Conservation (phyloP, 2,329 filamentous ascomycete species). For the Diaporthe citriasiana region DNA sequence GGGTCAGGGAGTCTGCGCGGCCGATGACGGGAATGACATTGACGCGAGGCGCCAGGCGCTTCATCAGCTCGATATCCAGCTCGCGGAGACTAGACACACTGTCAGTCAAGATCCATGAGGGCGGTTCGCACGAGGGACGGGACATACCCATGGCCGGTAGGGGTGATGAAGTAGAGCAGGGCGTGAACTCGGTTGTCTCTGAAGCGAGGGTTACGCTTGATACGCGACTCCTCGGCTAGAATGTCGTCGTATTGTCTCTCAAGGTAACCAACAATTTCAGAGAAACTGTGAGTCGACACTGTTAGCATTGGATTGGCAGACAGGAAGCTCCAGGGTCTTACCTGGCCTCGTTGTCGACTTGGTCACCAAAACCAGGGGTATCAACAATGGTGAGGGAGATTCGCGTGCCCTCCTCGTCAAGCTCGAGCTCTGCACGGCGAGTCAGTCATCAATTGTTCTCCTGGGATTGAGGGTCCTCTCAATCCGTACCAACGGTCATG, state of each 20-base stretch:
- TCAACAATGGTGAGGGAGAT: conserved; percentile 99
- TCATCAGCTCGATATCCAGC: conserved; percentile 99
- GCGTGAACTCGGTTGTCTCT: conserved; percentile 99
- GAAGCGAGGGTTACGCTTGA: conserved; percentile 99
- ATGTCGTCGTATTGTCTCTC: conserved; percentile 99
- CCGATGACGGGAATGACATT: conserved; percentile 99
- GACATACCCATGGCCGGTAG: conserved; percentile 90
- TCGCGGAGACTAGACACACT: conserved; percentile 84
- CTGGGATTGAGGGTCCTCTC: conserved; percentile 28
- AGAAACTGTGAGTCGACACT: conserved; percentile 74
- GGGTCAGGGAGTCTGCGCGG: conserved; percentile 97
- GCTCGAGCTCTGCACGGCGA: conserved; percentile 79
- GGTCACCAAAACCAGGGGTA: conserved; percentile 97
- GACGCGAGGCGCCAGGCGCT: conserved; percentile 95
- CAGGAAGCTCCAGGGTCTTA: conserved; percentile 56
- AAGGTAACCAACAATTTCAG: conserved; percentile 97
- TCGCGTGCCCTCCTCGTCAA: conserved; percentile 98
- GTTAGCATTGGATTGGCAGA: background rate
- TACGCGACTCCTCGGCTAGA: conserved; percentile 98
- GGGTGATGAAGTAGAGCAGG: conserved; percentile 99
- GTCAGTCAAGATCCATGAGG: conserved; percentile 20
- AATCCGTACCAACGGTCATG: conserved; percentile 88
- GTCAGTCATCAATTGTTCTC: conserved; percentile 45
- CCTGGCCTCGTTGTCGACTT: conserved; percentile 99
- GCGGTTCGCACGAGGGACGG: conserved; percentile 20